Evolutionary conservation across 345 rosid genomes (phyloP), one percentile per base, ranked within the genome.

Genomic region (Lumnitzera littorea): DNA sequence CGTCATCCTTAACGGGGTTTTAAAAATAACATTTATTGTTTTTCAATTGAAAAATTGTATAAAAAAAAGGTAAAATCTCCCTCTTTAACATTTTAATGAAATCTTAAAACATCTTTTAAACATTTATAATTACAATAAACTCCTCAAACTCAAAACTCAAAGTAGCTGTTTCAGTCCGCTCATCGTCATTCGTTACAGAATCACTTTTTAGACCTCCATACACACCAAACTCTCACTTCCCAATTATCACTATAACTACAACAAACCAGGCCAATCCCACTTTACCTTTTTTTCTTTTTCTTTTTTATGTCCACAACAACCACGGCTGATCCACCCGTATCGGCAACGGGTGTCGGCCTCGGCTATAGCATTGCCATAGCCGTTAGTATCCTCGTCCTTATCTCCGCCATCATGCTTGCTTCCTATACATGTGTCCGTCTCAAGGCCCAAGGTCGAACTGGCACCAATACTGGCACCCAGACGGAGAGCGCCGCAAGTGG

Each of bases 321-420:
- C 64, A 54, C 85, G 1, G 75, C 76, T 14, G 67, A 62, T 47
- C 80, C 83, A 8, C 79, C 87, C n/a, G 52, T 59, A 2, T 36
- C 79, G 25, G 54, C 81, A 48, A 11, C 74, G 13, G 91, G 87
- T 1, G 85, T 78, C 56, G 87, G 91, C 24, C 91, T 88, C 15
- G 95, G 95, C 12, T 88, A 88, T 54, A 91, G 91, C 62, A 88
- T 88, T 13, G 85, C 86, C 64, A 88, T 88, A n/a, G 82, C 95
- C 15, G 89, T 85, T 36, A 81, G 95, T 75, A 81, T 83, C 51
- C 80, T 88, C 0, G 83, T 88, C 54, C 95, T 88, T 69, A 83
- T 88, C 43, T 88, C 95, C 51, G 73, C 84, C 51, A 78, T 88
- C 68, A 84, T 88, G 87, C 84, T 88, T 23, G 85, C 87, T 17